Base-by-base conservation (phyloP, 2,329 filamentous ascomycete genomes). In the Aspergillus sp. region DNA sequence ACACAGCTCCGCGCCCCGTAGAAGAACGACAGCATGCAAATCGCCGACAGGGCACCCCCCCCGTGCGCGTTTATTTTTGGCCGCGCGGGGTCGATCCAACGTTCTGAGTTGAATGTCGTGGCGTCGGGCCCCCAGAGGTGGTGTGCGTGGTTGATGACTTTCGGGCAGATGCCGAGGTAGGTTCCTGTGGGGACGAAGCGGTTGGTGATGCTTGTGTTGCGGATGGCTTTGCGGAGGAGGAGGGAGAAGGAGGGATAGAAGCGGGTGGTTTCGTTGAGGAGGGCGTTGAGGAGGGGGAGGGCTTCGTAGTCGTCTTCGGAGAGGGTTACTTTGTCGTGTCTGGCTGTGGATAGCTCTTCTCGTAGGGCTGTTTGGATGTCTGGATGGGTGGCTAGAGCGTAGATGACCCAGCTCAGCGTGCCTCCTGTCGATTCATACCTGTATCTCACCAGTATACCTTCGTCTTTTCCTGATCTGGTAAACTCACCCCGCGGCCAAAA, bases 191-290 rank as follows among this genome's bases (percentile, higher is more conserved):
- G 2, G 59, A 45, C 2, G 60, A 66, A 2, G 75, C 61, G 7
- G 75, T 75, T 46, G 78, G 71, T 0, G 68, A 72, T 19, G 19
- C 2, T 19, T 19, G 19, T 19, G 19, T 19, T 19, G 19, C 19
- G 19, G 19, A 19, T 19, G 19, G 19, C 19, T 19, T 19, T 19
- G 19, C 19, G 19, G 19, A 19, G 19, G n/a, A n/a, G n/a, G 0
- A 68, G 70, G 4, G 76, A 75, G 3, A 78, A 52, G 0, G 76
- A 74, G 5, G 73, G 66, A 46, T 74, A 74, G 0, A 79, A 56
- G 1, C 74, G 58, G 4, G 78, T 50, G 0, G 74, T 74, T 52
- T 79, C 76, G 37, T 73, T 75, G 49, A 78, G 68, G 1, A 78
- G 59, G 1, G 74, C 74, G 37, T 75, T 64, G 0, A 78, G 56